Conservation (phyloP, 2,329 filamentous ascomycete species). For the Nemania sp. region DNA sequence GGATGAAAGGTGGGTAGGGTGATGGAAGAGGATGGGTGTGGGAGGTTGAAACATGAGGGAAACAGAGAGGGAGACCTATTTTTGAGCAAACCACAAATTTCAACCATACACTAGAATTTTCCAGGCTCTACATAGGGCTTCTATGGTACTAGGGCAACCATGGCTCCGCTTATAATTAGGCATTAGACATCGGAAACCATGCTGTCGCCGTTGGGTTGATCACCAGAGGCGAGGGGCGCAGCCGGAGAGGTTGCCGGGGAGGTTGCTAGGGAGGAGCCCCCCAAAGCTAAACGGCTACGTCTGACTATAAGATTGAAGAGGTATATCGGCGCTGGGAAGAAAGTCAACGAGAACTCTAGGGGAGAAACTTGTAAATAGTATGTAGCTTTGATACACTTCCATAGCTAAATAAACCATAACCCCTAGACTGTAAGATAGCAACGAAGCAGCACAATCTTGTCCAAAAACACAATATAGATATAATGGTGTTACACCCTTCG, state of each 20-base stretch:
- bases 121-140: constrained; percentile 17
- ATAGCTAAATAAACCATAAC: not conserved
- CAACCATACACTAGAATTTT: constrained; percentile 24
- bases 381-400: not conserved
- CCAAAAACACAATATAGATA: not conserved
- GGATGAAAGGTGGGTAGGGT: constrained; percentile 17
- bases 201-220: constrained; percentile 16
- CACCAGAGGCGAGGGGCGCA: constrained; percentile 8
- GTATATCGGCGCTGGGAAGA: not conserved
- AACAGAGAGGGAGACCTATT: constrained; percentile 13
- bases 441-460: not conserved
- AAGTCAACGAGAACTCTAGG: not conserved
- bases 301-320: not conserved
- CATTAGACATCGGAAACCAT: constrained; percentile 25
- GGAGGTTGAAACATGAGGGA: constrained; percentile 15
- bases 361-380: not conserved
- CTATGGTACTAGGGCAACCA: constrained; percentile 19
- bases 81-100: constrained; percentile 16
- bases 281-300: not conserved
- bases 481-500: not conserved
- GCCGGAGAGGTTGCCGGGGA: not conserved
- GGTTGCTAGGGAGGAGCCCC: too few species aligned
- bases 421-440: not conserved
- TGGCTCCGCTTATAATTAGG: constrained; percentile 8
- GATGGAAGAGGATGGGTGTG: constrained; percentile 20